These are phyloP conservation scores for Paraphoma chrysanthemicola DNA, from an alignment of 2,329 filamentous ascomycete species.

Conservation along the genomic window DNA sequence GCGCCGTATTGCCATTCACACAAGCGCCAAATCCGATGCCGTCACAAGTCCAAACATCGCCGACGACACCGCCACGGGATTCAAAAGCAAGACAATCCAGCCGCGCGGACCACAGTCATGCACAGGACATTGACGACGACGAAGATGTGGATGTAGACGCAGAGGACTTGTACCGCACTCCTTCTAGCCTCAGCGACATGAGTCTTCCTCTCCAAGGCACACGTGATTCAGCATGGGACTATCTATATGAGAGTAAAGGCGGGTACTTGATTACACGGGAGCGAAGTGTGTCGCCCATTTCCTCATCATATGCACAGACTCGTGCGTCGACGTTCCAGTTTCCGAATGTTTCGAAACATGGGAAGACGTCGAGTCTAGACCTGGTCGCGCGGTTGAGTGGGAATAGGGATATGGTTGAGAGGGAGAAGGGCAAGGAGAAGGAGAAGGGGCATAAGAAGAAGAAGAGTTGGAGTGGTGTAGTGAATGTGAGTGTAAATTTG, in stretches of 20 bases:
- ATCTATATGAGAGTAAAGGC: slow-evolving; percentile 17
- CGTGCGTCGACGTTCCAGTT: not conserved
- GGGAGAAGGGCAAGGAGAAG: slow-evolving; percentile 9
- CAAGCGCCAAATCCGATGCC: slow-evolving; percentile 1
- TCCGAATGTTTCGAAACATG: slow-evolving; percentile 1
- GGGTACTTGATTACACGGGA: slow-evolving; percentile 1
- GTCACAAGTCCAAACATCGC: not conserved
- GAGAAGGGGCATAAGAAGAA: slow-evolving; percentile 27
- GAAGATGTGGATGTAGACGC: slow-evolving; percentile 4
- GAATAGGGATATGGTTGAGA: slow-evolving; percentile 8
- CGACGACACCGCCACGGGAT: not conserved
- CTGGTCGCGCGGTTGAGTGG: slow-evolving; percentile 20
- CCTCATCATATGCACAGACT: not conserved
- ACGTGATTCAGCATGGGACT: slow-evolving; percentile 21
- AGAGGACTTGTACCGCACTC: slow-evolving; percentile 1
- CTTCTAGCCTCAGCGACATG: slow-evolving; percentile 21
- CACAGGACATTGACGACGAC: not conserved
- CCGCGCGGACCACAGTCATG: too few species aligned
- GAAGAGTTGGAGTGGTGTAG: slow-evolving; percentile 39
- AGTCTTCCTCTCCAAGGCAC: slow-evolving; percentile 33
- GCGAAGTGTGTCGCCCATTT: not conserved
- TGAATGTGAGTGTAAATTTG: slow-evolving; percentile 26
- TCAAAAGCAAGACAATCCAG: too few species aligned
- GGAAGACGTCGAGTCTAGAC: not conserved
- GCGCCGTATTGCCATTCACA: not conserved